Evolutionary conservation across 1,139 yeast genomes (phyloP).

Genomic region (Yamadazyma trypodendri): DNA sequence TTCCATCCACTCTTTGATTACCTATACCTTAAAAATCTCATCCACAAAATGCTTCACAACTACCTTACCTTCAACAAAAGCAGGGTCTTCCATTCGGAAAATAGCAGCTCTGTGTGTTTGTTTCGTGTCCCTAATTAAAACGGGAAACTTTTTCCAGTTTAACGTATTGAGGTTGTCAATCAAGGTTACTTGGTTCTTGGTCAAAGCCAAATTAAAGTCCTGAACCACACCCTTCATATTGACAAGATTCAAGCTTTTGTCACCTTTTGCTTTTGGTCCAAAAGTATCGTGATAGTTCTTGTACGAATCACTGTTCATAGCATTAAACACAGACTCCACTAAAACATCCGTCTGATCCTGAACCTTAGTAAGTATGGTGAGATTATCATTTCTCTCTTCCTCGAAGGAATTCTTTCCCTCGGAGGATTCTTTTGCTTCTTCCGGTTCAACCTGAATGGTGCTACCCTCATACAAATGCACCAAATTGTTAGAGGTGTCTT

Average conservation of each 20-base stretch:
- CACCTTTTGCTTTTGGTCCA: background rate
- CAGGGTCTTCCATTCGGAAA: conserved; percentile 54
- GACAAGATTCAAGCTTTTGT: conserved; percentile 11
- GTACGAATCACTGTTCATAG: conserved; percentile 38
- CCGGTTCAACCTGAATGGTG: too few species aligned
- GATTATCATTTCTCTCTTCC: too few species aligned
- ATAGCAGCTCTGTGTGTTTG: conserved; percentile 83
- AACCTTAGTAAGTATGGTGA: conserved; percentile 16
- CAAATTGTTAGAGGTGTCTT: conserved; percentile 29
- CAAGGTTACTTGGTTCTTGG: conserved; percentile 48
- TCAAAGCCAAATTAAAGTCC: conserved; percentile 38
- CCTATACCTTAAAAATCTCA: conserved; percentile 22
- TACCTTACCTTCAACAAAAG: conserved; percentile 64
- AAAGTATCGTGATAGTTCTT: conserved; percentile 20
- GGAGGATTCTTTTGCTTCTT: too few species aligned
- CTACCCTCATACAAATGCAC: conserved; percentile 25
- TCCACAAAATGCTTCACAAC: conserved; percentile 67
- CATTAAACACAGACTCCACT: conserved; percentile 61
- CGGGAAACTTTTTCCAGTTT: conserved; percentile 69
- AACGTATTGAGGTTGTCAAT: conserved; percentile 56
- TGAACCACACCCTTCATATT: conserved; percentile 17
- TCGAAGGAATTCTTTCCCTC: too few species aligned
- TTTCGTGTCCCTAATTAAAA: conserved; percentile 62
- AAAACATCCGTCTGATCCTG: conserved; percentile 57
- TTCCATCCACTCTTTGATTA: too few species aligned